Percentiles rank a stretch among this genome's conserved stretches.
These are phyloP conservation scores for Haematococcus sp. DNA, from an alignment of 139 green algal species.

Conservation along the genomic window DNA sequence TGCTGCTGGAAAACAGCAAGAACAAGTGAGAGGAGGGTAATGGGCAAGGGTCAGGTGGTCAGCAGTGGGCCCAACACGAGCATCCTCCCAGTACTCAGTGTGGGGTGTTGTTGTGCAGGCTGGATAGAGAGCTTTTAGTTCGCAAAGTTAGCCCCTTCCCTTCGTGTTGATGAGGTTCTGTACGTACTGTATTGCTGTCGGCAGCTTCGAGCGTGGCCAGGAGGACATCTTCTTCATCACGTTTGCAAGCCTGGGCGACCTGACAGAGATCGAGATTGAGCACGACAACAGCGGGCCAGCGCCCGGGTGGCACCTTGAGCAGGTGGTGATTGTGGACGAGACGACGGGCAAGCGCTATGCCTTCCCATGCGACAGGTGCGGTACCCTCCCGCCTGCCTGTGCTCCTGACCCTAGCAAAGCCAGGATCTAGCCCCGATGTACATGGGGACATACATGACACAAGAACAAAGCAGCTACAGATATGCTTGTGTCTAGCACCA, in stretches of 20 bases:
- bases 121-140: no score
- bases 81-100: neutral
- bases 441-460: no score
- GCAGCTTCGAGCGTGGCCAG: neutral
- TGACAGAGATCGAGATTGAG: conserved; percentile 50
- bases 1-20: conserved; percentile 36
- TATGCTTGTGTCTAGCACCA: no score
- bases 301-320: conserved; percentile 40
- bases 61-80: neutral
- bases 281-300: conserved; percentile 51
- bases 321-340: conserved; percentile 48
- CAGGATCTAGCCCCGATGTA: no score
- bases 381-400: no score
- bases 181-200: no score
- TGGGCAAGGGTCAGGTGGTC: neutral
- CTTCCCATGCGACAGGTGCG: conserved; percentile 55
- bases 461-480: no score
- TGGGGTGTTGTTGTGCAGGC: no score
- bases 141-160: no score
- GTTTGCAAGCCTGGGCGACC: conserved; percentile 35
- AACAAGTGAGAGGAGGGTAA: conserved; percentile 58
- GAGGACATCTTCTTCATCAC: conserved; percentile 52
- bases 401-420: no score
- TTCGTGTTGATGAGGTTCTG: neutral
- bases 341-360: conserved; percentile 24